Evolutionary conservation across 768 basidiomycete species (phyloP), one percentile per base, ranked within the genome.

Genomic region (Calocera viscosa): DNA sequence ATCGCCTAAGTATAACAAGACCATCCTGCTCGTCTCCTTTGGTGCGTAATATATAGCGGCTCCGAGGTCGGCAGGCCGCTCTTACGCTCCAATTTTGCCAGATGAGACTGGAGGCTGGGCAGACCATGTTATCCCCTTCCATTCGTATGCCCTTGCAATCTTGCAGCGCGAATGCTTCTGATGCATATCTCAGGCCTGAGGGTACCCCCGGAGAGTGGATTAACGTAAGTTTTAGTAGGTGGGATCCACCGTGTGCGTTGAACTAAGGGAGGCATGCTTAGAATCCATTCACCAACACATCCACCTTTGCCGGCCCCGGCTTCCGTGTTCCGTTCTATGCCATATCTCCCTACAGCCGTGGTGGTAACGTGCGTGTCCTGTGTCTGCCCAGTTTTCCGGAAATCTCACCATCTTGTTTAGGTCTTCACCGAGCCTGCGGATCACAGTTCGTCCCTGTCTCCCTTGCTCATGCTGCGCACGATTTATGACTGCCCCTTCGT

Each of bases 101-200:
- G 43, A 69, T 41, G 69, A 69, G 49, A 68, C 64, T 38, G 69
- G 69, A 24, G 69, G 69, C 33, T 69, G 69, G 69, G 67, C 17
- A 1, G 67, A 68, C 47, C 67, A 67, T 63, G 64, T 39, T 17
- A 49, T 63, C 0, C 32, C 34, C 39, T 26, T 32, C 41, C 41
- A 32, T 17, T 26, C 40, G 28, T 53, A 39, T 68, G 26, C 35
- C 24, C 14, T 63, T 22, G 32, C 63, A 16, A 19, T 30, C 35
- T 34, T 3, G 26, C 22, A 16, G 30, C 28, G 24, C 40, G 63
- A 2, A 3, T n/a, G 39, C 19, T 32, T 53, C 64, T 43, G 69
- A 68, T 28, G 67, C 69, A 11, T 41, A 33, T 34, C 26, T 40
- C 32, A 40, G 66, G 5, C 69, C 68, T 11, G 28, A 40, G 16